Evolutionary conservation across 2,329 filamentous ascomycete species (phyloP).

Genomic region (Botrytis fragariae): DNA sequence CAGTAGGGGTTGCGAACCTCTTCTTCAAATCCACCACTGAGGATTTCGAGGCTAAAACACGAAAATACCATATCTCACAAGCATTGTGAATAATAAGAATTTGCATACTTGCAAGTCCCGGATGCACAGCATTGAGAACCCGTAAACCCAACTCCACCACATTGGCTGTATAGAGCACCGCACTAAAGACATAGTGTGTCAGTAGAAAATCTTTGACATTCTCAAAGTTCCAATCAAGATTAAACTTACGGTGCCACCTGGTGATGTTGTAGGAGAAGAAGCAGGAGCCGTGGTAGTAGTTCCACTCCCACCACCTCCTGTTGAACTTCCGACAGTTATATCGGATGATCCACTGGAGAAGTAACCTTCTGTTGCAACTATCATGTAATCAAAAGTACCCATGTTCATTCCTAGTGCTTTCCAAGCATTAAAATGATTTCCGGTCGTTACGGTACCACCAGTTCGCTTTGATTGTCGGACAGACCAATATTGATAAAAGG

Average conservation of each 20-base stretch:
- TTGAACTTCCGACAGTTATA: slow-evolving; percentile 22
- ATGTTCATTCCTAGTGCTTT: slow-evolving; percentile 46
- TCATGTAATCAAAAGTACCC: slow-evolving; percentile 50
- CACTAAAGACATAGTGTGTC: background rate
- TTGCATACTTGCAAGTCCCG: slow-evolving; percentile 13
- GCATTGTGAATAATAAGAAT: slow-evolving; percentile 19
- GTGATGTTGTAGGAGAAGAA: background rate
- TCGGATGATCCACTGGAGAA: slow-evolving; percentile 21
- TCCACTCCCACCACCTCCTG: background rate
- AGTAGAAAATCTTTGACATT: background rate
- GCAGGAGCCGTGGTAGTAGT: background rate
- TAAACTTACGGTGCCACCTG: slow-evolving; percentile 1
- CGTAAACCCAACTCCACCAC: slow-evolving; percentile 13
- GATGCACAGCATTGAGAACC: slow-evolving; percentile 14
- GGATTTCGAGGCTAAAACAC: background rate
- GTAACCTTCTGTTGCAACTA: slow-evolving; percentile 40
- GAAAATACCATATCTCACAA: slow-evolving; percentile 5
- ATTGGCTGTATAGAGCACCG: slow-evolving; percentile 18
- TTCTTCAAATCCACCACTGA: background rate
- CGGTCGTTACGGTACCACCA: slow-evolving; percentile 49
- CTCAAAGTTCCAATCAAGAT: background rate
- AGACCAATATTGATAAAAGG: slow-evolving; percentile 55
- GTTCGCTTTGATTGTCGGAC: slow-evolving; percentile 50
- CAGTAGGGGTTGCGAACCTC: background rate
- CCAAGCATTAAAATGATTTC: slow-evolving; percentile 55